Conservation (phyloP, 176 grass and related monocot species). For the Oryza rufipogon region DNA sequence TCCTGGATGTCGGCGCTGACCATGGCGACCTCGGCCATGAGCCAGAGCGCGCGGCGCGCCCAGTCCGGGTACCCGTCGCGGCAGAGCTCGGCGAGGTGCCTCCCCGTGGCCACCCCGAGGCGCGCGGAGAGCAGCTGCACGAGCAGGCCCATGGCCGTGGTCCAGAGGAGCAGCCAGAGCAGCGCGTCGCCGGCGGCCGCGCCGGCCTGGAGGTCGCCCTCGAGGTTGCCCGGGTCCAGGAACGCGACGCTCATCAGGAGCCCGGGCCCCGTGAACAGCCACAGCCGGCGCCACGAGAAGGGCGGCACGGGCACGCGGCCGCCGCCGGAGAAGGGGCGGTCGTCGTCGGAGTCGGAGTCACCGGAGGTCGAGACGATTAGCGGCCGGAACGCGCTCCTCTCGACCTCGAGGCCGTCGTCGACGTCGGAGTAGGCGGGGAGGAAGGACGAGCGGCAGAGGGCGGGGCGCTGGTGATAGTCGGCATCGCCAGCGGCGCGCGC, state of each 20-base stretch:
- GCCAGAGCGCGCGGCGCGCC: conserved; percentile 65
- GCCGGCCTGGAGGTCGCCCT: conserved; percentile 85
- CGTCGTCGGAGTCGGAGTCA: neutral
- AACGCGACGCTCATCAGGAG: conserved; percentile 95
- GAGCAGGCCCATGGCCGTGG: conserved; percentile 74
- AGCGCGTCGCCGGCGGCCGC: conserved; percentile 66
- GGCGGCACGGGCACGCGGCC: conserved; percentile 38
- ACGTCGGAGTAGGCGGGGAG: neutral
- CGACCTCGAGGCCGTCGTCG: conserved; percentile 36
- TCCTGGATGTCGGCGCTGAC: conserved; percentile 93
- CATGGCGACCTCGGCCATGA: conserved; percentile 84
- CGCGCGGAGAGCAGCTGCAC: conserved; percentile 77
- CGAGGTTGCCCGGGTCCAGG: conserved; percentile 86
- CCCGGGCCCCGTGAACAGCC: conserved; percentile 78
- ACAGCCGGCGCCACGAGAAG: conserved; percentile 87
- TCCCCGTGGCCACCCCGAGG: conserved; percentile 73
- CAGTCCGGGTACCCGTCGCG: conserved; percentile 80
- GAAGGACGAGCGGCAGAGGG: conserved; percentile 35
- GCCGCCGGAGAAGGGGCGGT: neutral
- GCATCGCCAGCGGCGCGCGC: neutral
- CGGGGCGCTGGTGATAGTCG: conserved; percentile 36
- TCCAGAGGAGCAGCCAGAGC: conserved; percentile 83
- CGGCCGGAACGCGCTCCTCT: conserved; percentile 59
- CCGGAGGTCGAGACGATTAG: conserved; percentile 49
- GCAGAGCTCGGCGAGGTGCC: conserved; percentile 83